Base-by-base conservation (phyloP, 2,329 filamentous ascomycete species). In the Scolecobasidium constrictum region DNA sequence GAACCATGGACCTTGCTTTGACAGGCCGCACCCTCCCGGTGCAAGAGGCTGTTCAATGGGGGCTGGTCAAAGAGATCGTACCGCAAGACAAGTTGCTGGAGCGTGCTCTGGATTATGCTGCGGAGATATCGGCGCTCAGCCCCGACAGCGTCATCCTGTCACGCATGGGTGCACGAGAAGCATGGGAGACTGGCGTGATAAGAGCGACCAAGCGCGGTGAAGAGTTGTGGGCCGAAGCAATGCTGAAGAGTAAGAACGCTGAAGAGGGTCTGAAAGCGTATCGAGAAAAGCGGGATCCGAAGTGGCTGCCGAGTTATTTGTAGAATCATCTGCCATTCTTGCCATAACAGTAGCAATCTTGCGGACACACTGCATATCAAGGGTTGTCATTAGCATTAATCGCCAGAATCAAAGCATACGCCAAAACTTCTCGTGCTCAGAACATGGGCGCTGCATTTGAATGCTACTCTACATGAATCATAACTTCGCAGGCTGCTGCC, bases 91-190 rank as follows among this genome's bases (percentile, higher is more conserved):
- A 48, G 42, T 46, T 62, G 3, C 52, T 62, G 1, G 52, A 57
- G 3, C 56, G 59, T 40, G 60, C 60, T 9, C 15, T 63, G 38
- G 59, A 61, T 47, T 50, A 60, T 13, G 60, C 60, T 1, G 53
- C 53, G 28, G 51, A 52, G 3, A 58, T 63, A 38, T 58, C 59
- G 2, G 52, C 50, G 0, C 60, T 60, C 11, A 59, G 55, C 3
- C 60, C 60, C 13, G 60, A 63, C 47, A 52, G 57, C 2, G 57
- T 60, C 2, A 61, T 63, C 36, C 56, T 61, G 7, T 62, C 59
- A 2, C 48, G 59, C 26, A 57, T 57, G 11, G 59, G 56, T 4
- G 38, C 62, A 41, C 56, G 48, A 47, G 53, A 60, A 28, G 53
- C 54, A 5, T 60, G 55, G 50, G 60, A 63, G 41, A 53, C 51